phyloP scores from a whole-genome alignment of 2,329 filamentous ascomycete genomes.

The Phialemoniopsis sp. region DNA sequence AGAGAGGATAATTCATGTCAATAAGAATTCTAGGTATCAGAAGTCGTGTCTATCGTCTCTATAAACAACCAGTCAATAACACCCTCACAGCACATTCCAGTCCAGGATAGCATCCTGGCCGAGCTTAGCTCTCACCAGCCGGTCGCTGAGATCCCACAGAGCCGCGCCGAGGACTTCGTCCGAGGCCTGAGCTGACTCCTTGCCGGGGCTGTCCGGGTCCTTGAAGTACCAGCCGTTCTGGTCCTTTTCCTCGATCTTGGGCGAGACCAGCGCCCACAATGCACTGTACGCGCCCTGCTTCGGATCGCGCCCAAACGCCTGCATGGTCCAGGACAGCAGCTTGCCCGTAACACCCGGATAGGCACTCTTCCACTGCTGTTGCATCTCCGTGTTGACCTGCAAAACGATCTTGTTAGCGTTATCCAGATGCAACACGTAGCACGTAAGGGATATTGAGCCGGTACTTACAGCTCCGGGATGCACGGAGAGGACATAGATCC shows the following conservation, averaged over 20 bases:
- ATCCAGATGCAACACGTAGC: too few relatives aligned
- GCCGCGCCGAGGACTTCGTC: slow-evolving; percentile 29
- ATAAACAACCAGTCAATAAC: too few relatives aligned
- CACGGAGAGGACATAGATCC: slow-evolving; percentile 33
- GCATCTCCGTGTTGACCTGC: slow-evolving; percentile 38
- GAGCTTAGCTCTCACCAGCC: slow-evolving; percentile 32
- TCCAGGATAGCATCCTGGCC: slow-evolving; percentile 29
- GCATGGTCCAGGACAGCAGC: slow-evolving; percentile 26
- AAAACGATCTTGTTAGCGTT: too few relatives aligned
- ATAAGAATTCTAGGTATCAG: too few relatives aligned
- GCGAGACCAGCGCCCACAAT: slow-evolving; percentile 33
- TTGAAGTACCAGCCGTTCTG: slow-evolving; percentile 37
- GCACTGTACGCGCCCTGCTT: slow-evolving; percentile 39
- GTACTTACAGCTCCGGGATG: slow-evolving; percentile 31
- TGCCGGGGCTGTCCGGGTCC: slow-evolving; percentile 29
- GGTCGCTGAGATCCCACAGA: slow-evolving; percentile 33
- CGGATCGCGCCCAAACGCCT: slow-evolving; percentile 24
- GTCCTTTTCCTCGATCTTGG: slow-evolving; percentile 33
- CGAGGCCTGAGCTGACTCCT: slow-evolving; percentile 31
- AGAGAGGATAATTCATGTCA: too few relatives aligned
- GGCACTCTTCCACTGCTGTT: slow-evolving; percentile 40
- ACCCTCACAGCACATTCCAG: slow-evolving; percentile 17
- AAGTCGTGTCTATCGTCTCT: too few relatives aligned
- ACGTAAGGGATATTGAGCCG: too few relatives aligned
- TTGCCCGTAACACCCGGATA: slow-evolving; percentile 35